phyloP scores from a whole-genome alignment of 306 rosid species.

The Cucurbita moschata region DNA sequence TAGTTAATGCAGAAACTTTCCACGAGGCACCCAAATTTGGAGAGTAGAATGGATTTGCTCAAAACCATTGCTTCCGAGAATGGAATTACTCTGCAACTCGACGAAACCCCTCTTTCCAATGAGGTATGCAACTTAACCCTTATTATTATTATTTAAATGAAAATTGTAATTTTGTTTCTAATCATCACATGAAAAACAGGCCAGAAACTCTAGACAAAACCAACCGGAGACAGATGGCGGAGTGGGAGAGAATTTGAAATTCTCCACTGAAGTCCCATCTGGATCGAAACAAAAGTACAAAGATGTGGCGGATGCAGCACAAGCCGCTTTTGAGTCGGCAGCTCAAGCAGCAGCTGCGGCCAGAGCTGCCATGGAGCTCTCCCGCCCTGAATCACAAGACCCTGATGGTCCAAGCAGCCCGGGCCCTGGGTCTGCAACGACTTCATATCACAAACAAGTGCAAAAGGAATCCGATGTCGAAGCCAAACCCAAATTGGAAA shows the following conservation, averaged over 20 bases:
- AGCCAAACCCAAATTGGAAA: neutral
- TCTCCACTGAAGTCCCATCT: constrained; percentile 15
- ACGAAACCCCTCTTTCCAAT: constrained; percentile 14
- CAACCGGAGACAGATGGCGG: constrained; percentile 8
- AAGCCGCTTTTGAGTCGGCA: constrained; percentile 88
- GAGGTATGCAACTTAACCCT: constrained; percentile 23
- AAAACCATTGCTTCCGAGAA: constrained; percentile 61
- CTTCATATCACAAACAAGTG: neutral
- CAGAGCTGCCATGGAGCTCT: constrained; percentile 72
- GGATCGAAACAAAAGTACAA: constrained; percentile 37
- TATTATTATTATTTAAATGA: too few species aligned
- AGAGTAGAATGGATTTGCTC: constrained; percentile 49
- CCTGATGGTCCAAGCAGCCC: neutral
- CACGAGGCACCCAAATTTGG: constrained; percentile 51
- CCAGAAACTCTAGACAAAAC: constrained; percentile 11
- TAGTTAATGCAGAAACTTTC: constrained; percentile 61
- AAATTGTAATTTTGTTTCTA: too few species aligned
- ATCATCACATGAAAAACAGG: neutral
- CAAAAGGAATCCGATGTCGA: constrained; percentile 7
- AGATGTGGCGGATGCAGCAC: constrained; percentile 84
- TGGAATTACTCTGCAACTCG: constrained; percentile 38
- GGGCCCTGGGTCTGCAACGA: constrained; percentile 12
- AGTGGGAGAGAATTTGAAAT: too few species aligned
- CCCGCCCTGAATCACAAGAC: constrained; percentile 41
- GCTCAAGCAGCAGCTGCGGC: constrained; percentile 85